Conservation (phyloP, 768 basidiomycete genomes). For the Lanmaoa pseudosensibilis region DNA sequence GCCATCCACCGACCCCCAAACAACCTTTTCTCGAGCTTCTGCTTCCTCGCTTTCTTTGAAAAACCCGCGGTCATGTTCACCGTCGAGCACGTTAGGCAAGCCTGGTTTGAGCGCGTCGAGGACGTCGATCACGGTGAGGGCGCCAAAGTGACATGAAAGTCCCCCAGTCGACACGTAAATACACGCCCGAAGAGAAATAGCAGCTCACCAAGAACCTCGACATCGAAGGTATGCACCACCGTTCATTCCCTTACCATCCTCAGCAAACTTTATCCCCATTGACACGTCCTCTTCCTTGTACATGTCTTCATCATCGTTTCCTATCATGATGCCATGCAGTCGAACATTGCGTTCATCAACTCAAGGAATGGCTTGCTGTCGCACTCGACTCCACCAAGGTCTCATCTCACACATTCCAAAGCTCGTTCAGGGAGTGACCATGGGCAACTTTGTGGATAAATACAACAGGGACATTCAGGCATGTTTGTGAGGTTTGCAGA, state of each 20-base stretch:
- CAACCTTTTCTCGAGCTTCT: too few species aligned
- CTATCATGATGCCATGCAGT: slow-evolving; percentile 41
- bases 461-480: slow-evolving; percentile 76
- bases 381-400: slow-evolving; percentile 66
- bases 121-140: not conserved
- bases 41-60: not conserved
- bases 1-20: too few species aligned
- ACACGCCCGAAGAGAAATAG: slow-evolving; percentile 67
- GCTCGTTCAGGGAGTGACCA: slow-evolving; percentile 66
- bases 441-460: slow-evolving; percentile 77
- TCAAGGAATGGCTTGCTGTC: slow-evolving; percentile 73
- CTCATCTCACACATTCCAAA: slow-evolving; percentile 74
- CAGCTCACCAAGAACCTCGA: slow-evolving; percentile 77
- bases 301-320: not conserved
- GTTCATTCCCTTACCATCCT: not conserved
- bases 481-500: slow-evolving; percentile 66
- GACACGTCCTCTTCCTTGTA: too few species aligned
- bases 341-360: slow-evolving; percentile 69
- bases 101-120: not conserved
- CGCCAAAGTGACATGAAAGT: slow-evolving; percentile 19
- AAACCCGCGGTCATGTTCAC: not conserved
- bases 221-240: slow-evolving; percentile 59
- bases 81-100: not conserved
- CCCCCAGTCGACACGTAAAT: slow-evolving; percentile 33
- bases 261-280: not conserved